phyloP scores from a whole-genome alignment of 192 early-diverging fungal genomes.

The Coemansia sp. region DNA sequence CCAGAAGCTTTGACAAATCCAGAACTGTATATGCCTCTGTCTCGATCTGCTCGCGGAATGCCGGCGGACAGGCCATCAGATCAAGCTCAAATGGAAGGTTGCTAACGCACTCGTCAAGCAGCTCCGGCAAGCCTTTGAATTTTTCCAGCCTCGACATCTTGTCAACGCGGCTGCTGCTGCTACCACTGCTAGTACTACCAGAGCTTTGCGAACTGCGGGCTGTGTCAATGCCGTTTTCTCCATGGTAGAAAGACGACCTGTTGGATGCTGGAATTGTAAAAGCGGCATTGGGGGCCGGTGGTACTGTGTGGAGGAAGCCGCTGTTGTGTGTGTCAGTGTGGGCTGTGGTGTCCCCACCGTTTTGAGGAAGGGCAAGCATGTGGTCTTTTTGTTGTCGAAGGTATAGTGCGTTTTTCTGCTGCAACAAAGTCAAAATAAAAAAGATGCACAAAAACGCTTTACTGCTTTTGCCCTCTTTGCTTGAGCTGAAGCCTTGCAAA shows the following conservation, averaged over 20 bases:
- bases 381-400: background rate
- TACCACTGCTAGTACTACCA: constrained; percentile 6
- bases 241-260: constrained; percentile 34
- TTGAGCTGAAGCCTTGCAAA: background rate
- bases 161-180: constrained; percentile 33
- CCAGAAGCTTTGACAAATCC: constrained; percentile 47
- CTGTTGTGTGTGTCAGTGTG: background rate
- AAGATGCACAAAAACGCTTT: background rate
- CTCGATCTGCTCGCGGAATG: constrained; percentile 52
- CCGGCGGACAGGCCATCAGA: constrained; percentile 43
- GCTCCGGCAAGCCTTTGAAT: constrained; percentile 46
- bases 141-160: constrained; percentile 52
- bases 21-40: constrained; percentile 40
- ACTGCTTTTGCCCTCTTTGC: background rate
- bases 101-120: constrained; percentile 44
- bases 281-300: constrained; percentile 1
- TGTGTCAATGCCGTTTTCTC: constrained; percentile 8
- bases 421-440: background rate
- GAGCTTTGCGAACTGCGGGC: constrained; percentile 12
- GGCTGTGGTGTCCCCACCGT: background rate
- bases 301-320: background rate
- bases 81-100: constrained; percentile 48
- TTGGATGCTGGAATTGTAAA: constrained; percentile 16
- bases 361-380: constrained; percentile 29
- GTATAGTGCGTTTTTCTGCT: background rate